phyloP scores from a whole-genome alignment of 768 basidiomycete genomes.

The Tylopilus plumbeoviolaceoides region DNA sequence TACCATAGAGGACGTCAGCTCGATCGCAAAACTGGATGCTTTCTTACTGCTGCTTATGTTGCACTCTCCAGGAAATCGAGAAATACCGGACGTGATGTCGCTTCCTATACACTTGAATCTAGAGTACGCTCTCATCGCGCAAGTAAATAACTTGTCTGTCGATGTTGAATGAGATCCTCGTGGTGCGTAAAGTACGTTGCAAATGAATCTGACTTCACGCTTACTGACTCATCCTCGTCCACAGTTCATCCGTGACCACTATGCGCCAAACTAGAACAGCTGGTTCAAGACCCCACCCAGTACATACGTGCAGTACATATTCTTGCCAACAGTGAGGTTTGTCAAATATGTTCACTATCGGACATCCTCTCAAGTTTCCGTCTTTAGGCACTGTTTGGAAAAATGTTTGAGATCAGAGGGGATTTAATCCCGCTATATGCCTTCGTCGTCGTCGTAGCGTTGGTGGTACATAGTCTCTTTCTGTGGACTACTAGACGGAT shows the following conservation, averaged over 20 bases:
- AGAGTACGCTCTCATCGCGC: slow-evolving; percentile 94
- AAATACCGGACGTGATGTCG: slow-evolving; percentile 79
- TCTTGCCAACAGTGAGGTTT: slow-evolving; percentile 78
- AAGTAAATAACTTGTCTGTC: slow-evolving; percentile 96
- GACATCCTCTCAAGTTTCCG: neutral
- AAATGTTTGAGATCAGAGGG: no score
- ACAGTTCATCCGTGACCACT: slow-evolving; percentile 97
- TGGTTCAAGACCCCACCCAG: slow-evolving; percentile 88
- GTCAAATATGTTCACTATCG: slow-evolving; percentile 10
- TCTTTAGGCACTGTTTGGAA: no score
- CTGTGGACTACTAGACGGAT: no score
- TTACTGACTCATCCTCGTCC: slow-evolving; percentile 7
- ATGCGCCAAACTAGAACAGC: slow-evolving; percentile 88
- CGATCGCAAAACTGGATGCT: slow-evolving; percentile 78
- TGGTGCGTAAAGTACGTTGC: slow-evolving; percentile 83
- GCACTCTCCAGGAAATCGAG: slow-evolving; percentile 68
- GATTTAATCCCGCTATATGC: no score
- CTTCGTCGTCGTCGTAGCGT: no score
- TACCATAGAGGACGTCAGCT: slow-evolving; percentile 77
- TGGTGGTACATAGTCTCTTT: no score
- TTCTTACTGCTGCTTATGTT: neutral
- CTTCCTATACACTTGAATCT: slow-evolving; percentile 84
- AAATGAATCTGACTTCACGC: neutral
- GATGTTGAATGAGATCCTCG: slow-evolving; percentile 96
- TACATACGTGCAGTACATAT: slow-evolving; percentile 89